A percentile compares a stretch with the other conserved stretches of the same genome.
Evolutionary conservation across 163 green algal genomes (phyloP).

Genomic region (Chlamydomonas reinhardtii): DNA sequence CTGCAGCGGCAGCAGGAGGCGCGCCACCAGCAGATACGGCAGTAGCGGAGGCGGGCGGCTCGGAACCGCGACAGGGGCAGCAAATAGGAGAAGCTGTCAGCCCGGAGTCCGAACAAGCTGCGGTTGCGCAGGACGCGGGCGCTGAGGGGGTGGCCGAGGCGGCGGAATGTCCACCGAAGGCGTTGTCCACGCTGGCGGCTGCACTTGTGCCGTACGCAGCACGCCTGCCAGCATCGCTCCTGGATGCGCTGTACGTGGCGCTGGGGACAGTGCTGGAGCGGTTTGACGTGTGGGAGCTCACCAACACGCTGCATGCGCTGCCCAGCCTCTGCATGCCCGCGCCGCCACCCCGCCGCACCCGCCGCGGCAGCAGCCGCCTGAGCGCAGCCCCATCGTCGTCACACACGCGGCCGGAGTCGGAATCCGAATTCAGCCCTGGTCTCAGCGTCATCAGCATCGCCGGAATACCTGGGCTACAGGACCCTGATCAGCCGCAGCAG

Average conservation of each 20-base stretch:
- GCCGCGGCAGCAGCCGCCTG: too few species aligned
- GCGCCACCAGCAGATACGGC: neutral
- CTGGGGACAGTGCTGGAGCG: neutral
- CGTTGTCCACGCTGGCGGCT: neutral
- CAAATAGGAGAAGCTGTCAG: too few species aligned
- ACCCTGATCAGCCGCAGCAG: too few species aligned
- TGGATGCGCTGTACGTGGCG: conserved; percentile 20
- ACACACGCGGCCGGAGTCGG: too few species aligned
- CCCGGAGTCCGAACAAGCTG: neutral
- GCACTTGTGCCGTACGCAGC: conserved; percentile 24
- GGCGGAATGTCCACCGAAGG: neutral
- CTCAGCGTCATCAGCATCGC: too few species aligned
- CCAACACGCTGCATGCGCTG: conserved; percentile 29
- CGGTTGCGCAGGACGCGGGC: neutral
- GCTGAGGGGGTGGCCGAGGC: neutral
- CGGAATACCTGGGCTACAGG: too few species aligned
- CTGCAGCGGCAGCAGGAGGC: neutral
- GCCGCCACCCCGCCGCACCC: neutral
- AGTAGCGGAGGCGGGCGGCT: too few species aligned
- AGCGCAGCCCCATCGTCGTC: too few species aligned
- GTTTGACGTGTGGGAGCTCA: conserved; percentile 6
- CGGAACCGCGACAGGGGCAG: too few species aligned
- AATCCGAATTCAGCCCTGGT: too few species aligned
- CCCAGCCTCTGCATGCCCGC: neutral
- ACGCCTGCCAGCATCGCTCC: conserved; percentile 1